Conservation (phyloP, 2,329 filamentous ascomycete genomes). For the Calonectria henricotiae region DNA sequence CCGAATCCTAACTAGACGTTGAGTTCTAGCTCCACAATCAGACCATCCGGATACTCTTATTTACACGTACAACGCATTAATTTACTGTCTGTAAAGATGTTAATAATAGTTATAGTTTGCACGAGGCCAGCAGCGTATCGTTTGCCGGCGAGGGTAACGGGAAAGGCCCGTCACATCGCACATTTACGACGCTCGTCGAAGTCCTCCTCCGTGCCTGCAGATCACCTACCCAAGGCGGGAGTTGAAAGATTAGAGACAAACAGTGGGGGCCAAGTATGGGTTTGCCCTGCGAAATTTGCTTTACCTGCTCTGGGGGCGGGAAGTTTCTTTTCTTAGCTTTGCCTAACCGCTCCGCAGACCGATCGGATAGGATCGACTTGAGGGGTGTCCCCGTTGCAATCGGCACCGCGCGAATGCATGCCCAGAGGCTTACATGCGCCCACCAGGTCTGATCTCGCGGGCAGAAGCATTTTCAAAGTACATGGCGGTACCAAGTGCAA, state of each 20-base stretch:
- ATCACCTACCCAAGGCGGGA: background rate
- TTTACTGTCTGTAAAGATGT: background rate
- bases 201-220: constrained; percentile 7
- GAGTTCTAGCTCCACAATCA: background rate
- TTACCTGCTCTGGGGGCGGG: constrained; percentile 5
- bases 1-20: background rate
- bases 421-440: background rate
- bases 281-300: background rate
- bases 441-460: constrained; percentile 2
- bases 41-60: background rate
- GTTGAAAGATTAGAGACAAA: background rate
- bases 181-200: background rate
- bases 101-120: background rate
- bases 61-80: background rate
- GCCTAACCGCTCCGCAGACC: constrained; percentile 2
- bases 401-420: constrained; percentile 14
- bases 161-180: too few species aligned
- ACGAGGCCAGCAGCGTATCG: background rate
- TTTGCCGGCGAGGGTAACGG: background rate
- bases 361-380: constrained; percentile 12
- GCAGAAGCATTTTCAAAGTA: background rate
- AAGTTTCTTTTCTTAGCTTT: constrained; percentile 18
- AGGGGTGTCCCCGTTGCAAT: background rate
- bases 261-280: background rate
- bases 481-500: background rate